These are phyloP conservation scores for Trichoderma atroviride DNA, from an alignment of 2,329 filamentous ascomycete species.

Conservation along the genomic window DNA sequence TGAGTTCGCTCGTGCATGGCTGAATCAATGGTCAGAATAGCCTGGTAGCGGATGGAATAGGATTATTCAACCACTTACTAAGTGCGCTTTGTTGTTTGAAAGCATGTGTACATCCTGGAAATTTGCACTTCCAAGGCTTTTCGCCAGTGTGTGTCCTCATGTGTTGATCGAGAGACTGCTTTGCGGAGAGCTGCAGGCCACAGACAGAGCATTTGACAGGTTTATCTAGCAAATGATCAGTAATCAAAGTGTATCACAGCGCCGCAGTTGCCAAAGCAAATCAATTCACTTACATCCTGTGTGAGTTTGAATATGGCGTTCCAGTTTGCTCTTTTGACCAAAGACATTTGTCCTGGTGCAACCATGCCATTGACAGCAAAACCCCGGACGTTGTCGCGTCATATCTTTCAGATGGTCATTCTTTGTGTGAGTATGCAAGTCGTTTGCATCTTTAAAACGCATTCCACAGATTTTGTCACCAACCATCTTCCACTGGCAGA, in stretches of 20 bases:
- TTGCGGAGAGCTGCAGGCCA: conserved; percentile 62
- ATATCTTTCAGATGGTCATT: conserved; percentile 51
- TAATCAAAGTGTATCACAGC: not conserved
- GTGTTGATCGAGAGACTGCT: conserved; percentile 69
- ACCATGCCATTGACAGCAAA: conserved; percentile 58
- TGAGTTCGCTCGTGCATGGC: conserved; percentile 70
- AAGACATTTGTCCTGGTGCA: conserved; percentile 60
- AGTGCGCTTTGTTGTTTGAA: conserved; percentile 70
- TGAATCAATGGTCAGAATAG: conserved; percentile 36
- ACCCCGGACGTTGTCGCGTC: conserved; percentile 50
- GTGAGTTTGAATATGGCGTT: conserved; percentile 66
- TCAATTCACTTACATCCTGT: conserved; percentile 57
- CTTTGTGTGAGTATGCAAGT: conserved; percentile 60
- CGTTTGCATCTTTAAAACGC: conserved; percentile 48
- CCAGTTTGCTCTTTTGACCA: conserved; percentile 63
- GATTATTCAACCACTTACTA: conserved; percentile 49
- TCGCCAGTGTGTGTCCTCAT: conserved; percentile 67
- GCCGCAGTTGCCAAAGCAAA: not conserved
- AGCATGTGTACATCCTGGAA: conserved; percentile 54
- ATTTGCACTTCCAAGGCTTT: conserved; percentile 62
- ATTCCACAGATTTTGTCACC: conserved; percentile 36
- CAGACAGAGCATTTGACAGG: conserved; percentile 61
- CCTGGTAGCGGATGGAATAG: not conserved
- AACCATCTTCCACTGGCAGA: conserved; percentile 41
- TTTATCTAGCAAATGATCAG: conserved; percentile 51